Evolutionary conservation across 2,329 filamentous ascomycete genomes (phyloP).

Genomic region (Delphinella strobiligena): DNA sequence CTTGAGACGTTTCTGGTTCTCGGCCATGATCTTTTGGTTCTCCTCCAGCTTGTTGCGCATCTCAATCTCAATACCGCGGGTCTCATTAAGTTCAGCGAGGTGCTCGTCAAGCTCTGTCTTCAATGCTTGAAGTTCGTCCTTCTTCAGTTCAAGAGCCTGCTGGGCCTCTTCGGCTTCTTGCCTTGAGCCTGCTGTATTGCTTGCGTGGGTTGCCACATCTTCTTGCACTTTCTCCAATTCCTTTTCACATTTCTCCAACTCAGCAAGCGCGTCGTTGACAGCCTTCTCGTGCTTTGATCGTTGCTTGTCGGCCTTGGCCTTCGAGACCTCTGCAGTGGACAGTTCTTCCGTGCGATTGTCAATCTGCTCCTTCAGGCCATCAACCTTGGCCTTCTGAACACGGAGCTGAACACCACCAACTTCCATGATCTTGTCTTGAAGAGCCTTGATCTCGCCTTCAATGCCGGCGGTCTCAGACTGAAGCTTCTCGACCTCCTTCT

Average conservation of each 20-base stretch:
- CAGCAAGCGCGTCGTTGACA: slow-evolving; percentile 62
- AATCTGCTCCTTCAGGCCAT: slow-evolving; percentile 78
- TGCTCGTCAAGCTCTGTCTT: slow-evolving; percentile 84
- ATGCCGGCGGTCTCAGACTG: slow-evolving; percentile 77
- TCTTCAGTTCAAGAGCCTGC: slow-evolving; percentile 62
- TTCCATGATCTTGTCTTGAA: slow-evolving; percentile 98
- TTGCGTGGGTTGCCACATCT: slow-evolving; percentile 66
- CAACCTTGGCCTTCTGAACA: slow-evolving; percentile 80
- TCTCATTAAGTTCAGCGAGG: slow-evolving; percentile 75
- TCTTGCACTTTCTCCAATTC: slow-evolving; percentile 70
- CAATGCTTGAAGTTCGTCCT: slow-evolving; percentile 63
- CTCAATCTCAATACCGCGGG: slow-evolving; percentile 82
- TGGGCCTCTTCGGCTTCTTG: slow-evolving; percentile 71
- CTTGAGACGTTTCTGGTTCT: slow-evolving; percentile 71
- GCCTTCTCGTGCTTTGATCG: slow-evolving; percentile 78
- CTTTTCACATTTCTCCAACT: slow-evolving; percentile 56
- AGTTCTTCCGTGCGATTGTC: slow-evolving; percentile 67
- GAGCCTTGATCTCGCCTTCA: slow-evolving; percentile 80
- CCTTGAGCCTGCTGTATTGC: slow-evolving; percentile 60
- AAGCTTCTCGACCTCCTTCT: slow-evolving; percentile 68
- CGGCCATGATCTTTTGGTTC: slow-evolving; percentile 74
- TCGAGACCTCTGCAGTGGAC: slow-evolving; percentile 75
- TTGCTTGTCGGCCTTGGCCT: slow-evolving; percentile 89
- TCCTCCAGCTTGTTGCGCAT: slow-evolving; percentile 98
- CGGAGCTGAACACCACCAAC: slow-evolving; percentile 88